phyloP scores from a whole-genome alignment of 1,284 basidiomycete genomes.

The Tilletia setariae region DNA sequence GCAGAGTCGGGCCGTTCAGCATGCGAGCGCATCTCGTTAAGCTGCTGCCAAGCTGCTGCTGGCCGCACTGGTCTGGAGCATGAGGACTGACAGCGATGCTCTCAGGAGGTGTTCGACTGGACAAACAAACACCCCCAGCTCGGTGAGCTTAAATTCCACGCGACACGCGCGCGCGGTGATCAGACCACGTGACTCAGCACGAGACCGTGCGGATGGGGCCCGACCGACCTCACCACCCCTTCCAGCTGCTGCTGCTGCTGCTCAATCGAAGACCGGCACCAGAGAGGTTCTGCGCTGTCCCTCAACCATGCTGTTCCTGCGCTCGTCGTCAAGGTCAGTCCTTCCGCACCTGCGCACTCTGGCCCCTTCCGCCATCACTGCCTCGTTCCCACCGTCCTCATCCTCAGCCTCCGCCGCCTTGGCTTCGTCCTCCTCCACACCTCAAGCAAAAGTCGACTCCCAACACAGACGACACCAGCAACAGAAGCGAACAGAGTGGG shows the following conservation, averaged over 20 bases:
- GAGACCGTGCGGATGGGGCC: background rate
- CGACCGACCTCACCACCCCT: too few species aligned
- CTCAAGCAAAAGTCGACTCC: slow-evolving; percentile 32
- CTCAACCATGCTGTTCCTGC: background rate
- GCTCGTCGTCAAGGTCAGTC: background rate
- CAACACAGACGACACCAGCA: slow-evolving; percentile 29
- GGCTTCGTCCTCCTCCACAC: slow-evolving; percentile 25
- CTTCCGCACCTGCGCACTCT: background rate
- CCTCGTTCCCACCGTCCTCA: background rate
- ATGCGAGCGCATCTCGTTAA: too few species aligned
- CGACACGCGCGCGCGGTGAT: too few species aligned
- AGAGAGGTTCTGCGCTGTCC: too few species aligned
- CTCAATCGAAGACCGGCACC: too few species aligned
- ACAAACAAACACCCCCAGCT: background rate
- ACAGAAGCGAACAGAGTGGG: slow-evolving; percentile 35
- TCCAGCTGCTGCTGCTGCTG: too few species aligned
- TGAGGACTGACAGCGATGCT: too few species aligned
- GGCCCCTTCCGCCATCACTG: background rate
- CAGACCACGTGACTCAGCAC: too few species aligned
- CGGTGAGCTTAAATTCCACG: too few species aligned
- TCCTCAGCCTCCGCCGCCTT: slow-evolving; percentile 34
- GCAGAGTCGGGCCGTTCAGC: too few species aligned
- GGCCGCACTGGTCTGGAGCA: too few species aligned
- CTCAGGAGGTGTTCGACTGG: background rate
- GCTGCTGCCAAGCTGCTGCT: too few species aligned